Base-by-base conservation (phyloP, 352 stramenopile species). In the Globisporangium ultimum region DNA sequence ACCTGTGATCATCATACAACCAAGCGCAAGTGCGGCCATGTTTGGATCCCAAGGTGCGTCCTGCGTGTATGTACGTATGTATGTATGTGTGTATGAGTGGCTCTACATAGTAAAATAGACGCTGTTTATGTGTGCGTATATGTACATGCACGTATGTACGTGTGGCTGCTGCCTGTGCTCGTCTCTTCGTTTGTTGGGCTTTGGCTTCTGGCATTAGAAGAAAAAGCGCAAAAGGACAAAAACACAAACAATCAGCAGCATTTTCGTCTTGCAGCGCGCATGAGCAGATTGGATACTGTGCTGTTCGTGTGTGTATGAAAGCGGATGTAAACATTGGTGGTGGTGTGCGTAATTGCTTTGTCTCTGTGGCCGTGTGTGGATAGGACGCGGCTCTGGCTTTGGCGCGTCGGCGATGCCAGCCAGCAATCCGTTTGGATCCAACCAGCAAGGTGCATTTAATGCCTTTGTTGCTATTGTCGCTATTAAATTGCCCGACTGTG, bases 341-440 rank as follows among this genome's bases (percentile, higher is more conserved):
- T 40, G 11, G 12, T 51, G 22, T 7, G 22, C 49, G 51, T 48
- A 21, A 28, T 38, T 53, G 21, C 15, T 15, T 21, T 18, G 21
- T 10, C 24, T 28, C 11, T 24, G 20, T 46, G 40, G 28, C 4
- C 22, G 46, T 22, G 24, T 10, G 28, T 32, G 7, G 22, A 59
- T 38, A 53, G 60, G 46, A 28, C 24, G 53, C 4, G 45, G 55
- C 3, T 8, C 13, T 15, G 24, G 42, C 50, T 64, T 64, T 53
- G 58, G 52, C 14, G 22, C 34, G 0, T 17, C 48, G 9, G 11
- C 40, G 13, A 36, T 36, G 24, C 41, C 24, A 47, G 45, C 56
- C 21, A 28, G 63, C 48, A 78, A 76, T 56, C 74, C 70, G 17
- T 84, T 81, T 54, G 57, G 60, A 2, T 66, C 72, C 13, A 61